These are phyloP conservation scores for Wallacemonas sp. DNA, from an alignment of 208 protist genomes.

Conservation along the genomic window DNA sequence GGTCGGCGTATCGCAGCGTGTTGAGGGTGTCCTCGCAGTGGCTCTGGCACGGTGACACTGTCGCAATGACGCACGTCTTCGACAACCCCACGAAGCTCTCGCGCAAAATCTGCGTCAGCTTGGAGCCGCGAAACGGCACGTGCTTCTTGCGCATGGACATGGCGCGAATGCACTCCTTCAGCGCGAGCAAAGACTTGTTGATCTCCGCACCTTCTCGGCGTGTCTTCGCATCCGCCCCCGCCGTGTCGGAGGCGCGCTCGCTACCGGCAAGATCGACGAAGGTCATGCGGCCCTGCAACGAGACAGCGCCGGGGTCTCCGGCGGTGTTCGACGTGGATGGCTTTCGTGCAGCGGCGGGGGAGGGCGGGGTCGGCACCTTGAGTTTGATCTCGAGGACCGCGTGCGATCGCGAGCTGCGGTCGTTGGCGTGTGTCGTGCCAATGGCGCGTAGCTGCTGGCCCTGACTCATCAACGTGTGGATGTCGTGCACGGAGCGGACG, in stretches of 20 bases:
- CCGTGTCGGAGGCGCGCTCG: conserved; percentile 95
- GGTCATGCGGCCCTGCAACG: conserved; percentile 85
- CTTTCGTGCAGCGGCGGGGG: background rate
- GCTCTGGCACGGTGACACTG: conserved; percentile 81
- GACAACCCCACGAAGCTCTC: conserved; percentile 95
- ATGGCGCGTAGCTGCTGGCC: conserved; percentile 76
- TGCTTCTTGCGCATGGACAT: conserved; percentile 91
- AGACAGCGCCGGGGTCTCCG: background rate
- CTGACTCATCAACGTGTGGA: conserved; percentile 78
- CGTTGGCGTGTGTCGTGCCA: conserved; percentile 87
- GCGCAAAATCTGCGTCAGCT: conserved; percentile 94
- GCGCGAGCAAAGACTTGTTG: conserved; percentile 96
- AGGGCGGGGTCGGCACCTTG: conserved; percentile 10
- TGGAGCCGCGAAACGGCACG: conserved; percentile 95
- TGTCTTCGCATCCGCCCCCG: conserved; percentile 81
- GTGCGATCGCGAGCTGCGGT: conserved; percentile 81
- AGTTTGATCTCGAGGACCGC: conserved; percentile 81
- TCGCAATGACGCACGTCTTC: conserved; percentile 93
- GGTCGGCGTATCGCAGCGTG: conserved; percentile 96
- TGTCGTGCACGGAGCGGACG: conserved; percentile 54
- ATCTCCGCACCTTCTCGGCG: conserved; percentile 95
- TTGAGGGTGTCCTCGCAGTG: conserved; percentile 97
- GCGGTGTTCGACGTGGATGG: background rate
- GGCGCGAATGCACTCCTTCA: conserved; percentile 98
- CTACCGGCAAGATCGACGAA: conserved; percentile 99